These are phyloP conservation scores for Rostrohypoxylon terebratum DNA, from an alignment of 495 filamentous ascomycete genomes.

Conservation along the genomic window DNA sequence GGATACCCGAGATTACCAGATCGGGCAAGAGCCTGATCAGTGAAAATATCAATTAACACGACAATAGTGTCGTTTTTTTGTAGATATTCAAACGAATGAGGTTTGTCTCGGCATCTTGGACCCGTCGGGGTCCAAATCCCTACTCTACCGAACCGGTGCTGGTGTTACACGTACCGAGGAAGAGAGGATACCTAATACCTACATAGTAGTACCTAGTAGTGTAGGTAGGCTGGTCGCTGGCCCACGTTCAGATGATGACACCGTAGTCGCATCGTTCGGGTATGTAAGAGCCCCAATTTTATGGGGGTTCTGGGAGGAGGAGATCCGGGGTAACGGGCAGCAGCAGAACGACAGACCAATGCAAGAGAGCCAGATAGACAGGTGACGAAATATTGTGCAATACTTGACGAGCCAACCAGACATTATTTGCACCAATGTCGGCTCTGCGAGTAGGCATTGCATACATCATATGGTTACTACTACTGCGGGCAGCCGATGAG, in stretches of 20 bases:
- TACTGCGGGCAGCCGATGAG: slow-evolving; percentile 20
- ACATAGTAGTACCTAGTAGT: too few species aligned
- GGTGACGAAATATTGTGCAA: slow-evolving; percentile 47
- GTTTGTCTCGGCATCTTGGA: slow-evolving; percentile 9
- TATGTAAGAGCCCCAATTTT: slow-evolving; percentile 24
- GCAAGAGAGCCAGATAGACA: slow-evolving; percentile 16
- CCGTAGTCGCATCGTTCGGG: slow-evolving; percentile 36
- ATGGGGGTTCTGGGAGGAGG: slow-evolving; percentile 16
- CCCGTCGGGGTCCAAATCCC: slow-evolving; percentile 20
- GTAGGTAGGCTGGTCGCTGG: too few species aligned
- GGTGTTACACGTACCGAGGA: slow-evolving; percentile 33
- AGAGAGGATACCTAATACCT: slow-evolving; percentile 10
- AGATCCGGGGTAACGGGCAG: slow-evolving; percentile 44
- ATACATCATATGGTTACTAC: background rate
- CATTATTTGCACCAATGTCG: background rate
- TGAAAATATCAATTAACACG: background rate
- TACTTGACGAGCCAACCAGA: slow-evolving; percentile 38
- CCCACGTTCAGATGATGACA: slow-evolving; percentile 24
- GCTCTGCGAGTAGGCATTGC: slow-evolving; percentile 14
- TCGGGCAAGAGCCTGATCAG: slow-evolving; percentile 14
- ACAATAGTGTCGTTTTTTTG: slow-evolving; percentile 4
- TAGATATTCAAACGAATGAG: background rate
- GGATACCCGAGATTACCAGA: slow-evolving; percentile 28
- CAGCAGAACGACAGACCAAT: slow-evolving; percentile 27
- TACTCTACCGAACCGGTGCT: slow-evolving; percentile 22